Evolutionary conservation across 192 early-diverging fungal genomes (phyloP).

Genomic region (Entomortierella parvispora): DNA sequence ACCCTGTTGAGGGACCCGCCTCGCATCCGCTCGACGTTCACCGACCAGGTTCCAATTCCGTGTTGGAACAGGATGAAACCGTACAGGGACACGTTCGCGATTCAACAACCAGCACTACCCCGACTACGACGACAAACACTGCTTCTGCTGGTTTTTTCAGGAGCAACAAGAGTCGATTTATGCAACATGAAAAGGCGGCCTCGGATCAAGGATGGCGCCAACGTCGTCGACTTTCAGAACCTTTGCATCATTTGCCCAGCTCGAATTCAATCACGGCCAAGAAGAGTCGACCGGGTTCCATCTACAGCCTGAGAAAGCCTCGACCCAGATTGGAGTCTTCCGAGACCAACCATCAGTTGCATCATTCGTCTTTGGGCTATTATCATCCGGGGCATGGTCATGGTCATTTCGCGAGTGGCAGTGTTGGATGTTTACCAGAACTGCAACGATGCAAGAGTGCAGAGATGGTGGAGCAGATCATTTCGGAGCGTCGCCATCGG

Average conservation of each 20-base stretch:
- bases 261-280: conserved; percentile 11
- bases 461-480: conserved; percentile 38
- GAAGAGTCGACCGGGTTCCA: conserved; percentile 33
- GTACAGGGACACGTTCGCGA: background rate
- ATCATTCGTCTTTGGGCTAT: conserved; percentile 3
- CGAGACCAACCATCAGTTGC: too few species aligned
- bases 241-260: conserved; percentile 18
- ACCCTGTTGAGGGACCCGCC: background rate
- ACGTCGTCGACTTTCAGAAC: conserved; percentile 42
- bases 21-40: conserved; percentile 10
- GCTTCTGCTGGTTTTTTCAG: background rate
- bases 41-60: background rate
- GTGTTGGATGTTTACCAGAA: conserved; percentile 19
- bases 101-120: background rate
- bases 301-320: conserved; percentile 31
- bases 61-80: background rate
- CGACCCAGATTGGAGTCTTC: conserved; percentile 16
- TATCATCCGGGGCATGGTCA: conserved; percentile 27
- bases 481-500: conserved; percentile 41
- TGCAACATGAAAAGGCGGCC: conserved; percentile 17
- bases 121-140: too few species aligned
- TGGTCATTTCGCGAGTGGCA: conserved; percentile 13
- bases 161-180: background rate
- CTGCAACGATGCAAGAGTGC: conserved; percentile 40
- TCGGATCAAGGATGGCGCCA: conserved; percentile 31